A percentile compares a stretch with the other conserved stretches of the same genome.
These are phyloP conservation scores for Saccharomycopsis sp. DNA, from an alignment of 805 yeast genomes.

Conservation along the genomic window DNA sequence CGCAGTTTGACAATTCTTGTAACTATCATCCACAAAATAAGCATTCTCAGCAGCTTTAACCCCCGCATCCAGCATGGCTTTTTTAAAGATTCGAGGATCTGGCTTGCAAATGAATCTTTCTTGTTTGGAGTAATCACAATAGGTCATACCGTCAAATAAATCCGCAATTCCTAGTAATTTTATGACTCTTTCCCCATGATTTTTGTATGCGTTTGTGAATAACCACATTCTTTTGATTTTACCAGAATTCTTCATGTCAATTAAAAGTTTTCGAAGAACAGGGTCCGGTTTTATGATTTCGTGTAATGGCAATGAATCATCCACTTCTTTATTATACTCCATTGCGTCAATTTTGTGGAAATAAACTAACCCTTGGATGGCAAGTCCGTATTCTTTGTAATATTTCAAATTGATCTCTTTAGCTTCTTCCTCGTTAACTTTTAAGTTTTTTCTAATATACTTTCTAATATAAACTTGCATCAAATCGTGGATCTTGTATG, in stretches of 20 bases:
- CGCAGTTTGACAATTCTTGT: conserved; percentile 69
- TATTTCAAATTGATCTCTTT: conserved; percentile 57
- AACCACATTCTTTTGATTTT: conserved; percentile 76
- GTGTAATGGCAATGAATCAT: conserved; percentile 84
- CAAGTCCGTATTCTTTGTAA: conserved; percentile 82
- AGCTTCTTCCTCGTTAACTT: conserved; percentile 65
- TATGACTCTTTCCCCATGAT: conserved; percentile 77
- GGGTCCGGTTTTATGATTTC: conserved; percentile 58
- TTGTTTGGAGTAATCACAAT: conserved; percentile 64
- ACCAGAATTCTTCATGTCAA: conserved; percentile 31
- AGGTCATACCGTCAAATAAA: conserved; percentile 87
- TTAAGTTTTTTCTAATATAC: conserved; percentile 59
- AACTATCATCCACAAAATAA: conserved; percentile 84
- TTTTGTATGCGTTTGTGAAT: conserved; percentile 88
- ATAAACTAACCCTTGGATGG: conserved; percentile 75
- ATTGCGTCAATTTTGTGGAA: conserved; percentile 68
- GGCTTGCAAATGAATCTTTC: conserved; percentile 82
- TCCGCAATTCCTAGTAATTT: conserved; percentile 82
- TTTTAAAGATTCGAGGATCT: conserved; percentile 55
- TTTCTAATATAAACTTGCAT: conserved; percentile 82
- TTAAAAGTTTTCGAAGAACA: conserved; percentile 41
- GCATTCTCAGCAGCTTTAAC: conserved; percentile 37
- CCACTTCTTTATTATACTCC: conserved; percentile 81
- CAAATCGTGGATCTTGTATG: conserved; percentile 67
- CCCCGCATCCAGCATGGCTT: conserved; percentile 57